Evolutionary conservation across 2,329 filamentous ascomycete species (phyloP).

Genomic region (Emydomyces testavorans): DNA sequence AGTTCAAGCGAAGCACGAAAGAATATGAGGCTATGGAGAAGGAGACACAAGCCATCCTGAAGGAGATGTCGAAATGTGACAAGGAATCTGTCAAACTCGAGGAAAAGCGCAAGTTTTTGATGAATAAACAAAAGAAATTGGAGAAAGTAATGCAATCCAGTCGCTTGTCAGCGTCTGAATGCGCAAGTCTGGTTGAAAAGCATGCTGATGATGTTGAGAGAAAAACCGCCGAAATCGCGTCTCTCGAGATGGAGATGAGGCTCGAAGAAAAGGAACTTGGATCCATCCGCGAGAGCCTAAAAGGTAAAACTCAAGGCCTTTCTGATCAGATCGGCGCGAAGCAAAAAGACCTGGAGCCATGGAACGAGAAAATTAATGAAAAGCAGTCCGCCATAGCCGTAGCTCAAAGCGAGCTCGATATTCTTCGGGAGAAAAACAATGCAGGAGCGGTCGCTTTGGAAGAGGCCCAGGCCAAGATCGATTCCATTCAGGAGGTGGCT

Average conservation of each 20-base stretch:
- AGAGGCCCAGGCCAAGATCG: conserved; percentile 71
- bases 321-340: conserved; percentile 86
- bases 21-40: conserved; percentile 76
- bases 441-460: conserved; percentile 73
- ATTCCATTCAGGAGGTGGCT: conserved; percentile 58
- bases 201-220: conserved; percentile 67
- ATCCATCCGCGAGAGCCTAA: conserved; percentile 72
- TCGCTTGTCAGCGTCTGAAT: conserved; percentile 61
- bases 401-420: conserved; percentile 85
- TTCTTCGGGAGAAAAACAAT: conserved; percentile 79
- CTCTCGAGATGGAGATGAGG: conserved; percentile 64
- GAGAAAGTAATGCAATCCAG: conserved; percentile 75
- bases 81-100: conserved; percentile 96
- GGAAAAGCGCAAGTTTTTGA: conserved; percentile 90
- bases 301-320: conserved; percentile 89
- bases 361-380: conserved; percentile 93
- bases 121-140: conserved; percentile 84
- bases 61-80: conserved; percentile 85
- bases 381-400: conserved; percentile 91
- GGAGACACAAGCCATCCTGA: conserved; percentile 62
- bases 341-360: conserved; percentile 89
- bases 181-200: conserved; percentile 65
- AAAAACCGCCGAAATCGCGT: conserved; percentile 59
- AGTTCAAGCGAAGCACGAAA: conserved; percentile 70
- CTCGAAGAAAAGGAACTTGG: conserved; percentile 71